Base-by-base conservation (phyloP, 1,284 basidiomycete species). In the Neonothopanus nambi region DNA sequence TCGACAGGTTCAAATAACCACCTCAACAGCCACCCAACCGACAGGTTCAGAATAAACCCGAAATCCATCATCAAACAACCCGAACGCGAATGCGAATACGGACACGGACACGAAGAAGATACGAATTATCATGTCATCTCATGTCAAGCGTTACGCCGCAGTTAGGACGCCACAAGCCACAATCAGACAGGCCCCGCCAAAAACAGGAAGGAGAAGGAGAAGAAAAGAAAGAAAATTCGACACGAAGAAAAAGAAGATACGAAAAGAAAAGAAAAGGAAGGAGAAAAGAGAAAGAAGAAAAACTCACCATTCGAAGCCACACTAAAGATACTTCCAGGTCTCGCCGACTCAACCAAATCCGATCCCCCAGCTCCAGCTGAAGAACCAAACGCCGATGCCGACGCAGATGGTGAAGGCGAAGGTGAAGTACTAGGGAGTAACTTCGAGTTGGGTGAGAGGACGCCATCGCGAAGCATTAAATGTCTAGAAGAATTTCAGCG, bases 401-500 rank as follows among this genome's bases (percentile, higher is more conserved):
- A n/a, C n/a, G n/a, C n/a, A n/a, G n/a, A n/a, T n/a, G n/a, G n/a
- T n/a, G n/a, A n/a, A n/a, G n/a, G n/a, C n/a, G n/a, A n/a, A n/a
- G n/a, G n/a, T n/a, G n/a, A n/a, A n/a, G n/a, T n/a, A 56, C 20
- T 64, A 61, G 80, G 74, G 5, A 91, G 68, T 3, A 90, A 68
- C 57, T 87, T 90, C 1, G 89, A 91, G 54, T 81, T 74, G 0
- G 88, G 85, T 2, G 89, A 91, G 18, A 91, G 75, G 49, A 90
- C 71, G 2, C 89, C 89, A 55, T 89, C 81, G 13, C 81, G 78
- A 24, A 91, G 70, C 84, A 91, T 88, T 30, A 91, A 68, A 61
- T 87, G 79, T 7, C 88, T 90, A n/a, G n/a, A n/a, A n/a, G n/a
- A n/a, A 17, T 21, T 26, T 52, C 9, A 9, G 13, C n/a, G 56